Conservation (phyloP, 306 rosid species). For the Prunus mongolica region DNA sequence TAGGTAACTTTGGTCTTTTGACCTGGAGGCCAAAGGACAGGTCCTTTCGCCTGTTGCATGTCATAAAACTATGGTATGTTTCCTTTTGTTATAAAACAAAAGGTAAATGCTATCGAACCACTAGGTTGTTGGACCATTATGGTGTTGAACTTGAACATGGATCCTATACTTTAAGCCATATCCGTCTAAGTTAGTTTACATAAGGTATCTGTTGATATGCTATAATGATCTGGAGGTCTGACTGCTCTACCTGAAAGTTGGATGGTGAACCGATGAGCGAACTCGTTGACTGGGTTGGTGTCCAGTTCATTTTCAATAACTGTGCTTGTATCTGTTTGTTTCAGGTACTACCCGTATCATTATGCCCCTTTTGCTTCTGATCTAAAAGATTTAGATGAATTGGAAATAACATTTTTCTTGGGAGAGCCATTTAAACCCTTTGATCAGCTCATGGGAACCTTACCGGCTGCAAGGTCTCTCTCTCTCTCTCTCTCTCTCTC, state of each 20-base stretch:
- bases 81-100: too few species aligned
- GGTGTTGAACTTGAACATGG: not conserved
- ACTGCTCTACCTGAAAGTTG: not conserved
- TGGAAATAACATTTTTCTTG: constrained; percentile 83
- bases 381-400: constrained; percentile 66
- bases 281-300: not conserved
- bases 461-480: constrained; percentile 85
- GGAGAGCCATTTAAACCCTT: constrained; percentile 95
- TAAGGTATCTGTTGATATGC: not conserved
- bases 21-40: too few species aligned
- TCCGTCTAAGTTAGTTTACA: not conserved
- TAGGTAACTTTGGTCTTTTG: too few species aligned
- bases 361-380: constrained; percentile 99
- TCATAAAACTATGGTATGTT: too few species aligned
- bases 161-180: not conserved
- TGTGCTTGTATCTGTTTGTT: constrained; percentile 23
- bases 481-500: not conserved
- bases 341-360: constrained; percentile 96
- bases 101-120: not conserved
- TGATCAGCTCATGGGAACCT: constrained; percentile 98
- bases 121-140: not conserved
- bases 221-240: not conserved
- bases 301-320: constrained; percentile 3
- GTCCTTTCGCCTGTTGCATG: not conserved
- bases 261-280: not conserved